phyloP scores from a whole-genome alignment of 306 rosid species.

The Pyrus pyrifolia region DNA sequence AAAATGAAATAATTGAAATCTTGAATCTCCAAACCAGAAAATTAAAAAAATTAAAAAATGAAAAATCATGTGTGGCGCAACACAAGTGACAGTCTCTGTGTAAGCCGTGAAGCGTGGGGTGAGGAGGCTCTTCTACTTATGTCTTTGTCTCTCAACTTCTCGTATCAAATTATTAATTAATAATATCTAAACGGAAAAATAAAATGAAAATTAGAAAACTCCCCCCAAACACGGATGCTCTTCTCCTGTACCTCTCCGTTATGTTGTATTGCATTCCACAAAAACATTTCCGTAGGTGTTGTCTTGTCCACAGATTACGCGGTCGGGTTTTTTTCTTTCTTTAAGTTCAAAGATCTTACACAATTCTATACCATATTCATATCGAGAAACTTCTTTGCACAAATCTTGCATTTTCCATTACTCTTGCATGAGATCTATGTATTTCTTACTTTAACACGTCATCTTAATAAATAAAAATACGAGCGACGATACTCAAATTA shows the following conservation, averaged over 20 bases:
- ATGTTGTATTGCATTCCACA: background rate
- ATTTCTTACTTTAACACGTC: too few species aligned
- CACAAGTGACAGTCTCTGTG: background rate
- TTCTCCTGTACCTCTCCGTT: background rate
- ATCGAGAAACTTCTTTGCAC: too few species aligned
- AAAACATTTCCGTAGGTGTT: background rate
- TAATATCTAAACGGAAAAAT: background rate
- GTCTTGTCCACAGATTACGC: too few species aligned
- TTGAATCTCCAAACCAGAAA: background rate
- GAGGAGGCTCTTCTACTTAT: background rate
- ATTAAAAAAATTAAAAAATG: background rate
- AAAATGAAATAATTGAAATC: background rate
- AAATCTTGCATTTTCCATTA: too few species aligned
- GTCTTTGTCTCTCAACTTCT: background rate
- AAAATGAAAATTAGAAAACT: background rate
- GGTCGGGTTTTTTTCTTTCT: too few species aligned
- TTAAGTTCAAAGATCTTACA: too few species aligned
- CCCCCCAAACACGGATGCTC: background rate
- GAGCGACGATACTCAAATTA: too few species aligned
- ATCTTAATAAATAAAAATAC: too few species aligned
- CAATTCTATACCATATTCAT: too few species aligned
- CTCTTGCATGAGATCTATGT: too few species aligned
- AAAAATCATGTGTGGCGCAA: background rate
- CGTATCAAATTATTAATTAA: too few species aligned
- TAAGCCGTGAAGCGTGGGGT: background rate